Conservation (phyloP, 495 filamentous ascomycete genomes). For the Penicillium arizonense region DNA sequence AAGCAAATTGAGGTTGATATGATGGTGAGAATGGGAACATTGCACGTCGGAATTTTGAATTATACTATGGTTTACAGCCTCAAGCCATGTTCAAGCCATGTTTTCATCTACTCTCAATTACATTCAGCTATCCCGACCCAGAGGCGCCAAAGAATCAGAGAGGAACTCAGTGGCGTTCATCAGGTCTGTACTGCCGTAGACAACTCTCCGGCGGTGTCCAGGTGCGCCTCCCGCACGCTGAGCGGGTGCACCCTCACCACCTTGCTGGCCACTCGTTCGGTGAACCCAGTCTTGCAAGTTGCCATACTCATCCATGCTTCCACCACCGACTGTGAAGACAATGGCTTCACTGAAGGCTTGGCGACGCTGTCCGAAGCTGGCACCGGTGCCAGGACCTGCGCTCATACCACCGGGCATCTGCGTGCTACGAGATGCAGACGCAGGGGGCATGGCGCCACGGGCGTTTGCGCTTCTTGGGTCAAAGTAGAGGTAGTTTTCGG, state of each 20-base stretch:
- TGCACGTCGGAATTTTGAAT: slow-evolving; percentile 4
- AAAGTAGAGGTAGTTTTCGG: slow-evolving; percentile 98
- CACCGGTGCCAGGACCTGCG: slow-evolving; percentile 63
- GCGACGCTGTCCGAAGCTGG: slow-evolving; percentile 88
- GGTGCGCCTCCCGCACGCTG: slow-evolving; percentile 31
- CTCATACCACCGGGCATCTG: slow-evolving; percentile 44
- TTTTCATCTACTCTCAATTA: background rate
- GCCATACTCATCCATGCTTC: slow-evolving; percentile 98
- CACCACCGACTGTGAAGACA: slow-evolving; percentile 95
- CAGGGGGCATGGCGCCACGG: slow-evolving; percentile 83
- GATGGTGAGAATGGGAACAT: background rate
- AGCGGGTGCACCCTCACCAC: slow-evolving; percentile 45
- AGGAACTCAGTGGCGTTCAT: slow-evolving; percentile 90
- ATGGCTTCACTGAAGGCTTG: slow-evolving; percentile 95
- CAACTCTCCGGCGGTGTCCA: slow-evolving; percentile 65
- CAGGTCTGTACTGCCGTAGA: slow-evolving; percentile 95
- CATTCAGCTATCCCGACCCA: slow-evolving; percentile 65
- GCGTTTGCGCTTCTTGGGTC: slow-evolving; percentile 93
- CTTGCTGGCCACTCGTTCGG: slow-evolving; percentile 59
- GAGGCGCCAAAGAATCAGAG: slow-evolving; percentile 68
- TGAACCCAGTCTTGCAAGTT: slow-evolving; percentile 96
- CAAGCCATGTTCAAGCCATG: background rate
- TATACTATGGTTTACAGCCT: slow-evolving; percentile 12
- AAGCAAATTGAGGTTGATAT: too few species aligned
- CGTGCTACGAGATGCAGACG: slow-evolving; percentile 54